These are phyloP conservation scores for Picea abies DNA, from an alignment of 83 land plant species.

Conservation along the genomic window DNA sequence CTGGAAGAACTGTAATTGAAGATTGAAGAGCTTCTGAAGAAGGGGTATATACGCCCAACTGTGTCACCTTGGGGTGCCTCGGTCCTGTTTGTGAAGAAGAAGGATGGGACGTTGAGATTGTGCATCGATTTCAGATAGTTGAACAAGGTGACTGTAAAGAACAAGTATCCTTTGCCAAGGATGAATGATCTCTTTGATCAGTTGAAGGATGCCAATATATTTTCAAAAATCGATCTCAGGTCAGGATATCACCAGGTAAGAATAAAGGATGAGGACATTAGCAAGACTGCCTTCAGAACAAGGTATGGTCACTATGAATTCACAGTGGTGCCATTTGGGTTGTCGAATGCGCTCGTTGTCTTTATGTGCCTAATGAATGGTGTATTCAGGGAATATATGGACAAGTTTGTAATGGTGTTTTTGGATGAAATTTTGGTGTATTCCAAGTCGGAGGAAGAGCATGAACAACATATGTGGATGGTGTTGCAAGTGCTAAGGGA, in stretches of 20 bases:
- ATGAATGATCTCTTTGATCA: conserved; percentile 18
- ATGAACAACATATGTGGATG: background rate
- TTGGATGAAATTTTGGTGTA: conserved; percentile 13
- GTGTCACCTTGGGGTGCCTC: background rate
- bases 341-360: background rate
- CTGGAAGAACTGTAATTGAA: background rate
- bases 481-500: background rate
- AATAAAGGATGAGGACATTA: background rate
- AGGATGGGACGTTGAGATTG: background rate
- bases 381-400: background rate
- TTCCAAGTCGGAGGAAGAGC: background rate
- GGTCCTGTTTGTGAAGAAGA: background rate
- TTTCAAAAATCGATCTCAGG: background rate
- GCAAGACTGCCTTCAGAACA: background rate
- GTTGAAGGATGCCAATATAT: background rate
- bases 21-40: background rate
- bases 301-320: conserved; percentile 13
- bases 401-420: conserved; percentile 3
- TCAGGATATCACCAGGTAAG: conserved; percentile 1
- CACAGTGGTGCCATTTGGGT: background rate
- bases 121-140: background rate
- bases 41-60: background rate
- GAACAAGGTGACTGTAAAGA: background rate
- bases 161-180: background rate
- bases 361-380: conserved; percentile 3